Percentiles rank a stretch among this genome's conserved stretches.
Evolutionary conservation across 2,329 filamentous ascomycete species (phyloP).

Genomic region (Paraphaeosphaeria sporulosa): DNA sequence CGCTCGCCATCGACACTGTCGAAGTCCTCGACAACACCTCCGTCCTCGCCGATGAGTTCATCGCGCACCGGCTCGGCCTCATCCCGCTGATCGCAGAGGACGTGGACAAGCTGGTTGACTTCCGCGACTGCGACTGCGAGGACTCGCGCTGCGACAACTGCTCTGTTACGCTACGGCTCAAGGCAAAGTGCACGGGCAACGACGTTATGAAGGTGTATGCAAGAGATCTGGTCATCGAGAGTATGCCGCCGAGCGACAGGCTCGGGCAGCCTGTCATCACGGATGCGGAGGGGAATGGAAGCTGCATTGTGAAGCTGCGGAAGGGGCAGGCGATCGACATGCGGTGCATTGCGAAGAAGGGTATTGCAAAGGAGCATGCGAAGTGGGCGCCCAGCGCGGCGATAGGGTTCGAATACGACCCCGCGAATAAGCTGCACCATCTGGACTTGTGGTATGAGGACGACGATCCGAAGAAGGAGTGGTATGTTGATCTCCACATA

Average conservation of each 20-base stretch:
- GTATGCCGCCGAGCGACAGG: slow-evolving; percentile 73
- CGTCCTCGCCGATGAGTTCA: slow-evolving; percentile 95
- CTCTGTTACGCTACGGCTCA: slow-evolving; percentile 82
- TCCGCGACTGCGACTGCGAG: slow-evolving; percentile 95
- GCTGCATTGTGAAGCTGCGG: slow-evolving; percentile 88
- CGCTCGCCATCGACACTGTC: slow-evolving; percentile 92
- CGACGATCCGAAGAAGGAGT: slow-evolving; percentile 82
- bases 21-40: slow-evolving; percentile 93
- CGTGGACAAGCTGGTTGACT: slow-evolving; percentile 82
- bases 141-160: slow-evolving; percentile 87
- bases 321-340: slow-evolving; percentile 90
- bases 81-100: slow-evolving; percentile 87
- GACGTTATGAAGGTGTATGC: slow-evolving; percentile 95
- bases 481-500: slow-evolving; percentile 63
- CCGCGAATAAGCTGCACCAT: slow-evolving; percentile 93
- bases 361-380: slow-evolving; percentile 97
- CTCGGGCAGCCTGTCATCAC: slow-evolving; percentile 84
- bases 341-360: slow-evolving; percentile 95
- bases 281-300: slow-evolving; percentile 81
- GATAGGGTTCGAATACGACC: slow-evolving; percentile 97
- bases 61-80: slow-evolving; percentile 89
- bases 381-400: slow-evolving; percentile 96
- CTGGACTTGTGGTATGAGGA: slow-evolving; percentile 95
- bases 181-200: slow-evolving; percentile 84
- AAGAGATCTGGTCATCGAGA: slow-evolving; percentile 79